These are phyloP conservation scores for Neoscytalidium dimidiatum DNA, from an alignment of 2,329 filamentous ascomycete genomes.

Conservation along the genomic window DNA sequence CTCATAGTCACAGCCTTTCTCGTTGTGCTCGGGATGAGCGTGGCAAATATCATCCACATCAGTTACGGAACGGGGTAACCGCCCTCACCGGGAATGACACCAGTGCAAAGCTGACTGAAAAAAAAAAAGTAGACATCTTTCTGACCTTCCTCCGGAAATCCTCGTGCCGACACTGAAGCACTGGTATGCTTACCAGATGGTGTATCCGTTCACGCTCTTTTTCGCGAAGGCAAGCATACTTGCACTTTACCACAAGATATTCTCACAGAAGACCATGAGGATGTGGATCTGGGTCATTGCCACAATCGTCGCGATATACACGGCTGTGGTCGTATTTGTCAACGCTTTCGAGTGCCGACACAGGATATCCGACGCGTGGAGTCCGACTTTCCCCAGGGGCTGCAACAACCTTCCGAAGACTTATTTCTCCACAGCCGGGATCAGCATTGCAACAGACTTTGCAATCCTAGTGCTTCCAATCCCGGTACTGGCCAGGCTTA, in stretches of 20 bases:
- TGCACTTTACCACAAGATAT: conserved; percentile 28
- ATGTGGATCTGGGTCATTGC: conserved; percentile 19
- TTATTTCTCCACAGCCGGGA: conserved; percentile 26
- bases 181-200: conserved; percentile 30
- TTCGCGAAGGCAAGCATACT: conserved; percentile 29
- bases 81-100: too few species aligned
- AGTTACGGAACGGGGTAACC: conserved; percentile 23
- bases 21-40: conserved; percentile 19
- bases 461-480: conserved; percentile 26
- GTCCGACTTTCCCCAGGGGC: conserved; percentile 25
- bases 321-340: conserved; percentile 23
- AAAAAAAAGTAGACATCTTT: conserved; percentile 19
- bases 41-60: conserved; percentile 22
- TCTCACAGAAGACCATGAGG: conserved; percentile 23
- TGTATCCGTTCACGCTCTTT: conserved; percentile 28
- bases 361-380: conserved; percentile 24
- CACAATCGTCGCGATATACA: conserved; percentile 22
- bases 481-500: conserved; percentile 24
- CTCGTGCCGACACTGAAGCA: conserved; percentile 27
- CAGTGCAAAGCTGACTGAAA: neutral
- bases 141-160: conserved; percentile 22
- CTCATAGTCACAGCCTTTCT: conserved; percentile 24
- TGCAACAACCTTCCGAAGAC: conserved; percentile 26
- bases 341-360: conserved; percentile 28
- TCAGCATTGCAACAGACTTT: conserved; percentile 27